Percentiles rank a stretch among this genome's conserved stretches.
phyloP scores from a whole-genome alignment of 306 rosid species.

The Hippophae gyantsensis region DNA sequence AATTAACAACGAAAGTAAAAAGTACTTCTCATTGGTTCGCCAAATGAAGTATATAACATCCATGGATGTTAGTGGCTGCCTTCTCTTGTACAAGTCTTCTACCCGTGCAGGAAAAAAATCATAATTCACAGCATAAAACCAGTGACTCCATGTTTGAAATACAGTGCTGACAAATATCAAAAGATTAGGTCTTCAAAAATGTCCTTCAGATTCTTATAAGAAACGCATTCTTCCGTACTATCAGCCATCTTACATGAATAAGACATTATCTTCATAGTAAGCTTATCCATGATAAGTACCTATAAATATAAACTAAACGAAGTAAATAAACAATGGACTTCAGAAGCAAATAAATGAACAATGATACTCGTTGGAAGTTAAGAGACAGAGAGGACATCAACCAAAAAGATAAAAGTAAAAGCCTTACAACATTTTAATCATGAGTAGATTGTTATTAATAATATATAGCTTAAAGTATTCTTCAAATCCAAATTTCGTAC shows the following conservation, averaged over 20 bases:
- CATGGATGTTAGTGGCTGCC: conserved; percentile 91
- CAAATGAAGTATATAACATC: conserved; percentile 95
- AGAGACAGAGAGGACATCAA: conserved; percentile 3
- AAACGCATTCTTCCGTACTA: conserved; percentile 88
- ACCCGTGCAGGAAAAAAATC: conserved; percentile 56
- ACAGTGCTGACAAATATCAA: background rate
- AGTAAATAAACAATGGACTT: conserved; percentile 11
- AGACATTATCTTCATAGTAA: conserved; percentile 94
- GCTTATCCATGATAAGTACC: conserved; percentile 96
- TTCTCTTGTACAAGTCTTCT: conserved; percentile 84
- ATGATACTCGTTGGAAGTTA: background rate
- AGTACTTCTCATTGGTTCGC: conserved; percentile 60
- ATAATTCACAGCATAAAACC: conserved; percentile 11
- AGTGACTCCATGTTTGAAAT: background rate
- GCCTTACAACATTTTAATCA: background rate
- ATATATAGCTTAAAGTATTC: too few relatives aligned
- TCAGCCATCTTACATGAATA: conserved; percentile 96
- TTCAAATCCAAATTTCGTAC: too few relatives aligned
- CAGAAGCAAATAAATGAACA: background rate
- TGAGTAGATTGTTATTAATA: background rate
- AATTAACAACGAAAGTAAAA: conserved; percentile 1
- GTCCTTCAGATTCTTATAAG: conserved; percentile 55
- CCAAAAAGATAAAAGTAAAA: background rate
- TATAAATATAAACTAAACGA: conserved; percentile 28
- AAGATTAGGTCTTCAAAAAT: background rate